Evolutionary conservation across 345 rosid genomes (phyloP).

Genomic region (Populus deltoides): DNA sequence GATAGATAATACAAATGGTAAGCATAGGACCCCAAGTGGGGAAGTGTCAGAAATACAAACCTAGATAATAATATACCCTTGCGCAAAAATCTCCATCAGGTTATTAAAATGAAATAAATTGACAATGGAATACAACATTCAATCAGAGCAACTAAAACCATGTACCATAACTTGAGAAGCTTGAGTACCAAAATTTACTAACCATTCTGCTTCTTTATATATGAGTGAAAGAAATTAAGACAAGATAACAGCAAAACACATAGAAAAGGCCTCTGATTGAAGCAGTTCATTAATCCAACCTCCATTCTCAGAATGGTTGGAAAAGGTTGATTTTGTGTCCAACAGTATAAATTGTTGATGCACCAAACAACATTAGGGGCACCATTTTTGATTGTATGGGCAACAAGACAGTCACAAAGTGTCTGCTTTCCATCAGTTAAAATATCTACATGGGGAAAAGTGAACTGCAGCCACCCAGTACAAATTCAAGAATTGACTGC

Average conservation of each 20-base stretch:
- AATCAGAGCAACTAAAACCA: conserved; percentile 23
- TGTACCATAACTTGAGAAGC: conserved; percentile 23
- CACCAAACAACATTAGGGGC: conserved; percentile 30
- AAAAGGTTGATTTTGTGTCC: conserved; percentile 19
- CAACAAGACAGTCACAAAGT: conserved; percentile 19
- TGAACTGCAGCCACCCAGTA: conserved; percentile 41
- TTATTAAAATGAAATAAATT: conserved; percentile 8
- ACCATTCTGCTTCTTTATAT: conserved; percentile 32
- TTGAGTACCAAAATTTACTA: conserved; percentile 30
- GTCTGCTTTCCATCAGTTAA: conserved; percentile 46
- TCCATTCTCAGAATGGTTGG: conserved; percentile 19
- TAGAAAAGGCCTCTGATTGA: conserved; percentile 35
- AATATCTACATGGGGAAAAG: conserved; percentile 53
- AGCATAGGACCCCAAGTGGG: background rate
- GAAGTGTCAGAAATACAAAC: background rate
- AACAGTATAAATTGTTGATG: conserved; percentile 22
- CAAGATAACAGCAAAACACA: conserved; percentile 38
- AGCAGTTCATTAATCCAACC: conserved; percentile 32
- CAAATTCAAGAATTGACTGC: conserved; percentile 35
- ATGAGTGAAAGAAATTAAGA: conserved; percentile 17
- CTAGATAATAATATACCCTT: background rate
- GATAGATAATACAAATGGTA: too few species aligned
- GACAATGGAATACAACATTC: conserved; percentile 17
- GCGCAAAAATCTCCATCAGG: background rate
- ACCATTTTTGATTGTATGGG: conserved; percentile 36